phyloP scores from a whole-genome alignment of 1,284 basidiomycete genomes.

The Gymnopus androsaceus region DNA sequence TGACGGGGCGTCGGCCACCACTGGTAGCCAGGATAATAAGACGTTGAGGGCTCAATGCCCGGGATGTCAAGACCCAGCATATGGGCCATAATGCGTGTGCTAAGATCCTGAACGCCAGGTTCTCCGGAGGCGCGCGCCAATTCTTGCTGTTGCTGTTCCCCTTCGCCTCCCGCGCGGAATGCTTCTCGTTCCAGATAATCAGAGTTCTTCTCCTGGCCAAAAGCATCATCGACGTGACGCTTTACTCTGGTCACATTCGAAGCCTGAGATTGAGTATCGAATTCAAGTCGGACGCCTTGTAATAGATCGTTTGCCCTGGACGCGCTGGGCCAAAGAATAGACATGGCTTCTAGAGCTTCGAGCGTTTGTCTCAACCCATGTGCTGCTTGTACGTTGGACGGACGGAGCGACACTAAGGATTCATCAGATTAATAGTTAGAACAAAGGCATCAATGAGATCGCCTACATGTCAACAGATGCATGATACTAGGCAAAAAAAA shows the following conservation, averaged over 20 bases:
- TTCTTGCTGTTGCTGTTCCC: slow-evolving; percentile 15
- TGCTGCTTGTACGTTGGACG: slow-evolving; percentile 69
- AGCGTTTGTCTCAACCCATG: slow-evolving; percentile 70
- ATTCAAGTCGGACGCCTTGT: slow-evolving; percentile 64
- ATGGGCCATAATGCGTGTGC: slow-evolving; percentile 66
- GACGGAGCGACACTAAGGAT: slow-evolving; percentile 61
- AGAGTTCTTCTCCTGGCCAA: slow-evolving; percentile 54
- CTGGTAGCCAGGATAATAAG: slow-evolving; percentile 70
- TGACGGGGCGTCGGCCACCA: slow-evolving; percentile 61
- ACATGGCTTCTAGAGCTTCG: slow-evolving; percentile 69
- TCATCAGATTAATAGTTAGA: slow-evolving; percentile 6
- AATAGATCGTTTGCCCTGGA: slow-evolving; percentile 58
- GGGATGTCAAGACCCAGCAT: slow-evolving; percentile 67
- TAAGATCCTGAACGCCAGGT: slow-evolving; percentile 55
- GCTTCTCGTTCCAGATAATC: slow-evolving; percentile 48
- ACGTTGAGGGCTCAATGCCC: slow-evolving; percentile 60
- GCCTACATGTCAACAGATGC: slow-evolving; percentile 76
- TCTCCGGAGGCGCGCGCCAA: slow-evolving; percentile 15
- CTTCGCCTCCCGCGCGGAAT: slow-evolving; percentile 32
- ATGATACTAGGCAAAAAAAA: slow-evolving; percentile 59
- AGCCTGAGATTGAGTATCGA: slow-evolving; percentile 43
- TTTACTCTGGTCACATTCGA: slow-evolving; percentile 50
- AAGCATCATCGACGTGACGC: slow-evolving; percentile 65
- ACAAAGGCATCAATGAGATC: slow-evolving; percentile 14
- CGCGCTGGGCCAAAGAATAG: slow-evolving; percentile 75